These are phyloP conservation scores for Leptographium wingfieldii DNA, from an alignment of 2,329 filamentous ascomycete genomes.

Conservation along the genomic window DNA sequence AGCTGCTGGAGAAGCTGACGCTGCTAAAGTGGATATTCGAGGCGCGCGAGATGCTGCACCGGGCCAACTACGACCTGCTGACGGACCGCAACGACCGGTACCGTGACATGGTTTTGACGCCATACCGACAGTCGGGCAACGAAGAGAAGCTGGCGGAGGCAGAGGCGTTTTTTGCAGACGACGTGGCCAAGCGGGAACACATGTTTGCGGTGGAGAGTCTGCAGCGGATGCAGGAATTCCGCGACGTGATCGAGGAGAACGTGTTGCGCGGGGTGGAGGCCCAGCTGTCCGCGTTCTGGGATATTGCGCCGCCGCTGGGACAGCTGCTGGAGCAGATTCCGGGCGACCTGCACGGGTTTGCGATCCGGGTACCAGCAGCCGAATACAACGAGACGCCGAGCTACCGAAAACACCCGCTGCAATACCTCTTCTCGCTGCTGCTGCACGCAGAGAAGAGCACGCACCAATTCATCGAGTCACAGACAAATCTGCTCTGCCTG, in stretches of 20 bases:
- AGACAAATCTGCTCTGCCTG: constrained; percentile 81
- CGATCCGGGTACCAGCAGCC: constrained; percentile 61
- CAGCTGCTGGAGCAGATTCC: constrained; percentile 68
- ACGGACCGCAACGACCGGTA: constrained; percentile 80
- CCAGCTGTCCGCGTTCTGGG: constrained; percentile 93
- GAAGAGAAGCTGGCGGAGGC: constrained; percentile 69
- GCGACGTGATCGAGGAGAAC: constrained; percentile 68
- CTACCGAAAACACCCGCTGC: constrained; percentile 69
- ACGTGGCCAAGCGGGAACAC: constrained; percentile 58
- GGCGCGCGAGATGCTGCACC: constrained; percentile 74
- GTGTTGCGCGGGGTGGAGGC: constrained; percentile 80
- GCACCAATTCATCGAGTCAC: constrained; percentile 93
- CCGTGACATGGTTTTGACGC: constrained; percentile 67
- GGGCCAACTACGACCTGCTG: constrained; percentile 73
- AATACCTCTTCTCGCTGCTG: constrained; percentile 80
- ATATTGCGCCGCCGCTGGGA: constrained; percentile 77
- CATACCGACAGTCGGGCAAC: constrained; percentile 65
- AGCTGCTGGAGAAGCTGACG: constrained; percentile 86
- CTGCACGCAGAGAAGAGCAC: constrained; percentile 83
- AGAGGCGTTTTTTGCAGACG: constrained; percentile 68
- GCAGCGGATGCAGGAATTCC: constrained; percentile 62
- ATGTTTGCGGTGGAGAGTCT: constrained; percentile 61
- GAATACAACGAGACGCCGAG: constrained; percentile 80
- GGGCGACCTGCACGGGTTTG: constrained; percentile 40
- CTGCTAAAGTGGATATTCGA: constrained; percentile 97